Evolutionary conservation across 2,329 filamentous ascomycete genomes (phyloP), one percentile per base, ranked within the genome.

Genomic region (Pseudogymnoascus sp.): DNA sequence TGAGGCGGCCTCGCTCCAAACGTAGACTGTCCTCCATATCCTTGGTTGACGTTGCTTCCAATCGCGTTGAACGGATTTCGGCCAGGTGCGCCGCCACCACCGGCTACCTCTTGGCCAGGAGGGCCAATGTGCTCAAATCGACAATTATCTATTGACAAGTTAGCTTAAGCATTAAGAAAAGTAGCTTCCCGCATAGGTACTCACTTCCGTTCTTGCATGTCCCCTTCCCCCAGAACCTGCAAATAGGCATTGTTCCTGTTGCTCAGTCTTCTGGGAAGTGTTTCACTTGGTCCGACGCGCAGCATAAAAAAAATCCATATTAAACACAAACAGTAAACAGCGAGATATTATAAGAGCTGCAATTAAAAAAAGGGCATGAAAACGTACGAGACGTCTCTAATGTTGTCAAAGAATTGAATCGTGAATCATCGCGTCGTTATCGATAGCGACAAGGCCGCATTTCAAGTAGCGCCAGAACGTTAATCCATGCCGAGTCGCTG

Each of bases 131-230:
- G 82, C 63, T 86, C 82, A 69, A 80, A 83, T 63, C 80, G 77
- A 70, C 83, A 86, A 60, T 71, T 77, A 57, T 76, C 83, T 86
- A 61, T 60, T 31, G 21, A 62, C 15, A 60, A 33, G 42, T 44
- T 23, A 36, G 47, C 13, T 31, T 21, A 42, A 42, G 31, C 42
- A 36, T 47, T 26, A 50, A 50, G 38, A 47, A 33, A 50, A 40
- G 60, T 7, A 35, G 26, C n/a, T 57, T 57, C 6, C 15, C 4
- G 21, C 9, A 19, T 17, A 33, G 4, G 13, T 62, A 65, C 79
- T 67, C 78, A 87, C 86, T 78, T 76, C 87, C 87, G 72, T 82
- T 85, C 70, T 78, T 83, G 78, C 88, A 91, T 66, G 79, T 79
- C 47, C 87, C 87, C 72, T 86, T 80, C 72, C 82, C 81, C 71